Evolutionary conservation across 768 basidiomycete genomes (phyloP), one percentile per base, ranked within the genome.

Genomic region (Polyporus arcularius): DNA sequence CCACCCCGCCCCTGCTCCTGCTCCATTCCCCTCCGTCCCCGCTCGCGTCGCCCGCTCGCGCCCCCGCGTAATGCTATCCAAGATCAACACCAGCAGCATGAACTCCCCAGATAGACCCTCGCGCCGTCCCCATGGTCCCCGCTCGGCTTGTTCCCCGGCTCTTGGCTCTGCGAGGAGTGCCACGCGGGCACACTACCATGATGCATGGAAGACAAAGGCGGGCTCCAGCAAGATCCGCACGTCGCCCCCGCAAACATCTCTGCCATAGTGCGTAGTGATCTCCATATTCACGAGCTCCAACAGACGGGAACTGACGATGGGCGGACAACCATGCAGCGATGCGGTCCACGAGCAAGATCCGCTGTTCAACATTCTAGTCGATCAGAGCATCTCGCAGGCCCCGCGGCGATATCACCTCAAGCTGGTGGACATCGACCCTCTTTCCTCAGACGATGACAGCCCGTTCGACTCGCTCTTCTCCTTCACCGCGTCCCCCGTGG

Each of bases 401-500:
- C 57, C 62, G 18, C 47, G 55, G 10, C 58, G 62, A 35, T 63
- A 52, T 48, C 49, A 48, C 12, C 45, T 63, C 30, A 63, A 63
- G 62, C 49, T 63, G 42, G 35, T 63, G 32, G 62, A 63, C 18
- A 50, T 46, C 42, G 57, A 58, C 28, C 45, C 57, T 2, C n/a
- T 58, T 0, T 55, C 57, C 16, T 58, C 62, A 7, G 62, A 59
- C 35, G 54, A 63, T 39, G 57, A 56, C 26, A 55, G 41, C 56
- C 43, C 49, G 11, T 42, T 60, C 4, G 60, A 58, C 16, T 65
- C 67, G 28, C 63, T 66, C 45, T 65, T 68, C 41, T 68, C 67
- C 21, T 64, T 68, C 60, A 66, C 62, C 14, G 64, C 67, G 6
- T 59, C 64, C 14, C 67, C 64, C 26, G 61, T 66, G n/a, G 65